phyloP scores from a whole-genome alignment of 2,329 filamentous ascomycete genomes.

The Graphium sp. region DNA sequence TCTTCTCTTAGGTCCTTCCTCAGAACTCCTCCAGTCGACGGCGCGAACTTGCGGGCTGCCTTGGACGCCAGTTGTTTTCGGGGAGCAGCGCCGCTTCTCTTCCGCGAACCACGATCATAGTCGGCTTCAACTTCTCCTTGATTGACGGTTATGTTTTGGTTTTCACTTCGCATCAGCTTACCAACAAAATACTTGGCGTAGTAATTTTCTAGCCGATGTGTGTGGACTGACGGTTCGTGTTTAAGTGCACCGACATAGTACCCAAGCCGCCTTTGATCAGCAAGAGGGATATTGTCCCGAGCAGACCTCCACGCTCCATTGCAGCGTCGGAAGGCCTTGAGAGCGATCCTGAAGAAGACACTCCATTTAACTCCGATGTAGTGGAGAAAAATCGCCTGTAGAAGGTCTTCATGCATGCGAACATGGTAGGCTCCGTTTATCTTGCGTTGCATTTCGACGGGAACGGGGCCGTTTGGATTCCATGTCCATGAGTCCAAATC shows the following conservation, averaged over 20 bases:
- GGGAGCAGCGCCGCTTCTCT: no score
- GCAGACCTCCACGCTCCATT: constrained; percentile 17
- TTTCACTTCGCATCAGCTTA: constrained; percentile 17
- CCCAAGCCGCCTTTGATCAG: constrained; percentile 11
- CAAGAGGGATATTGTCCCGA: constrained; percentile 12
- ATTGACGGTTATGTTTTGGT: constrained; percentile 8
- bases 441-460: constrained; percentile 25
- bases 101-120: no score
- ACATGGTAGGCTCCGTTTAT: constrained; percentile 29
- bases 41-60: constrained; percentile 95
- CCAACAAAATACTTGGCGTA: constrained; percentile 25
- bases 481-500: constrained; percentile 27
- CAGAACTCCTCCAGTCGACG: constrained; percentile 92
- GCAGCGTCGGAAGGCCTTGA: constrained; percentile 14
- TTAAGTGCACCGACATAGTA: constrained; percentile 18
- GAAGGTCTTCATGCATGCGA: constrained; percentile 33
- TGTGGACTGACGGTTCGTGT: constrained; percentile 10
- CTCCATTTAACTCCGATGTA: constrained; percentile 30
- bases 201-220: constrained; percentile 14
- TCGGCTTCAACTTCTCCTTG: constrained; percentile 23
- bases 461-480: constrained; percentile 18
- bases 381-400: constrained; percentile 32
- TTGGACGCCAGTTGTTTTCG: constrained; percentile 98
- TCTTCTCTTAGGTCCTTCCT: no score
- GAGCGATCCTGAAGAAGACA: constrained; percentile 20